A percentile compares a stretch with the other conserved stretches of the same genome.
Conservation (phyloP, 2,329 filamentous ascomycete species). For the Calonectria henricotiae region DNA sequence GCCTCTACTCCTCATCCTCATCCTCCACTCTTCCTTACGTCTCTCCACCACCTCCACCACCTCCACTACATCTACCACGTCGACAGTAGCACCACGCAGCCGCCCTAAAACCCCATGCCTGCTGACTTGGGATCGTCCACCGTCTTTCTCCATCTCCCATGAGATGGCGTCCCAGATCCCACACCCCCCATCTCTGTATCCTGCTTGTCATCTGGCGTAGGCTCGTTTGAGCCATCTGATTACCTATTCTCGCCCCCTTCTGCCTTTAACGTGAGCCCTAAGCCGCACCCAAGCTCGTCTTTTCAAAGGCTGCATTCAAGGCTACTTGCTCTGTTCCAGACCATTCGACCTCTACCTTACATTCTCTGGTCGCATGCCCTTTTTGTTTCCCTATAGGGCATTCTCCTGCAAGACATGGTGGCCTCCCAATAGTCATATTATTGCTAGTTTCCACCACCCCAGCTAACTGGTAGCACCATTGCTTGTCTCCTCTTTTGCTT, state of each 20-base stretch:
- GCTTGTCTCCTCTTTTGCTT: constrained; percentile 36
- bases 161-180: constrained; percentile 41
- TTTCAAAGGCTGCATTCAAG: constrained; percentile 42
- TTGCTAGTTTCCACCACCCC: constrained; percentile 39
- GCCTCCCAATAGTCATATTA: constrained; percentile 37
- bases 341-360: constrained; percentile 44
- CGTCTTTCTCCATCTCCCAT: constrained; percentile 46
- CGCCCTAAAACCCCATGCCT: constrained; percentile 46
- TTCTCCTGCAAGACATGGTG: constrained; percentile 42
- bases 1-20: constrained; percentile 3
- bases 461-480: constrained; percentile 36
- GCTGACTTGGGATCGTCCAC: constrained; percentile 47
- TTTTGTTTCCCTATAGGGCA: constrained; percentile 41
- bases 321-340: constrained; percentile 43
- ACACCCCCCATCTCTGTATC: constrained; percentile 46
- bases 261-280: constrained; percentile 47
- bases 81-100: constrained; percentile 37
- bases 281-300: constrained; percentile 25
- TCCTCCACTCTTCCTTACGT: constrained; percentile 34
- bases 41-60: constrained; percentile 36
- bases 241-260: constrained; percentile 35
- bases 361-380: constrained; percentile 39
- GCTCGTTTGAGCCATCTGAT: constrained; percentile 35
- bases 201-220: constrained; percentile 41
- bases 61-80: constrained; percentile 39